Conservation (phyloP, 148 eudicot genomes). For the Rhododendron vialii region DNA sequence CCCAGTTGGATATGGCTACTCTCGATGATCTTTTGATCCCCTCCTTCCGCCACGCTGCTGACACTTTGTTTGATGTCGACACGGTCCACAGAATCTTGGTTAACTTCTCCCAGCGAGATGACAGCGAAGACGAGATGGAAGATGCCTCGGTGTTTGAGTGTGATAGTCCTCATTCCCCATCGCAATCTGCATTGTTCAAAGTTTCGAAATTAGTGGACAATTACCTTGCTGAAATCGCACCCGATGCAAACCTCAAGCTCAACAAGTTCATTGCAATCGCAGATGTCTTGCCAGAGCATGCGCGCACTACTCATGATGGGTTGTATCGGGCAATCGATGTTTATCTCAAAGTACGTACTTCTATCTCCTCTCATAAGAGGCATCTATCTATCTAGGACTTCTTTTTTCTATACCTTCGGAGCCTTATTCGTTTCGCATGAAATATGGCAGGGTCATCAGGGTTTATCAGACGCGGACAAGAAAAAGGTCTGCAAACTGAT, state of each 20-base stretch:
- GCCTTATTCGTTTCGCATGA: not conserved
- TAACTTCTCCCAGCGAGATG: slow-evolving; percentile 78
- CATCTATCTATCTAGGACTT: not conserved
- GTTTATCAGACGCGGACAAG: slow-evolving; percentile 64
- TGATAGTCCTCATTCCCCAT: slow-evolving; percentile 72
- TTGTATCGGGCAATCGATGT: slow-evolving; percentile 84
- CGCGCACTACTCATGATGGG: slow-evolving; percentile 75
- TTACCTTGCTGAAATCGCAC: slow-evolving; percentile 90
- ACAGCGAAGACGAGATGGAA: slow-evolving; percentile 73
- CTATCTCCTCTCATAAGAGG: not conserved
- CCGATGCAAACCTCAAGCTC: slow-evolving; percentile 88
- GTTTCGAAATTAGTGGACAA: slow-evolving; percentile 80
- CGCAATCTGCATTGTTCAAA: slow-evolving; percentile 68
- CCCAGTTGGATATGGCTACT: slow-evolving; percentile 81
- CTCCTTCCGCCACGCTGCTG: slow-evolving; percentile 72
- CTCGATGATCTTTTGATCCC: slow-evolving; percentile 91
- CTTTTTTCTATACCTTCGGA: not conserved
- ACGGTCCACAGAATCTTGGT: slow-evolving; percentile 81
- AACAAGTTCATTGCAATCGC: slow-evolving; percentile 69
- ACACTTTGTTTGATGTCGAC: slow-evolving; percentile 87
- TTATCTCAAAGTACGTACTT: slow-evolving; percentile 66
- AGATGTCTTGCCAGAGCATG: slow-evolving; percentile 75
- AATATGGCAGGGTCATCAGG: slow-evolving; percentile 73
- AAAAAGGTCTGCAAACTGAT: slow-evolving; percentile 75
- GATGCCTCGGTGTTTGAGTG: slow-evolving; percentile 66